phyloP scores from a whole-genome alignment of 352 stramenopile species.

The Phytophthora pseudosyringae region DNA sequence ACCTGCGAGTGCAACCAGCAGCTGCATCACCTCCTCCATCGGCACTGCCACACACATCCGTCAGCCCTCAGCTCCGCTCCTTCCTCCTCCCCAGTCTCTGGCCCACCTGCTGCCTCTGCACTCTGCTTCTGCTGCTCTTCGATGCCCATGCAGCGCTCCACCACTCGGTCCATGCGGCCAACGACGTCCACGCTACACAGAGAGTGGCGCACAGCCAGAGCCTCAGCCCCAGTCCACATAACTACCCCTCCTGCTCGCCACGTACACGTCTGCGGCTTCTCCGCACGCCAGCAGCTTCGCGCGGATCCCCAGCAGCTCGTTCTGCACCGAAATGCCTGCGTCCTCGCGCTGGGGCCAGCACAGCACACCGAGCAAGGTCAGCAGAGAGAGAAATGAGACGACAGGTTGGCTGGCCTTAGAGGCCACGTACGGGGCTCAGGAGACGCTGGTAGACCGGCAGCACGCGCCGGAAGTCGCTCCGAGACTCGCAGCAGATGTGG shows the following conservation, averaged over 20 bases:
- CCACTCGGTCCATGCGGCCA: slow-evolving; percentile 41
- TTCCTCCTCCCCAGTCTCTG: not conserved
- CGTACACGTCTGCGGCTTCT: slow-evolving; percentile 34
- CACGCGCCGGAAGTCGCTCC: slow-evolving; percentile 41
- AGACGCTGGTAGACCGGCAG: slow-evolving; percentile 56
- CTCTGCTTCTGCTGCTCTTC: slow-evolving; percentile 17
- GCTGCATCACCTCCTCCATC: slow-evolving; percentile 46
- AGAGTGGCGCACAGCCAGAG: not conserved
- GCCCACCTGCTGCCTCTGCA: slow-evolving; percentile 11
- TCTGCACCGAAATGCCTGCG: slow-evolving; percentile 14
- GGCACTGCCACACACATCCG: slow-evolving; percentile 9
- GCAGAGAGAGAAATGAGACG: not conserved
- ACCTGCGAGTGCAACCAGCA: slow-evolving; percentile 66
- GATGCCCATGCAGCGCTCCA: slow-evolving; percentile 42
- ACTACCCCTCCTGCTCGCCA: not conserved
- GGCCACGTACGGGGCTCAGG: slow-evolving; percentile 48
- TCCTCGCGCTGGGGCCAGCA: slow-evolving; percentile 14
- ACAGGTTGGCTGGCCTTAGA: not conserved
- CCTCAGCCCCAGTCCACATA: not conserved
- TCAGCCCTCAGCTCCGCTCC: not conserved
- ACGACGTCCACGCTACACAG: slow-evolving; percentile 40
- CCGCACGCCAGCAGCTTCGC: slow-evolving; percentile 21
- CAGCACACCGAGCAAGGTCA: not conserved
- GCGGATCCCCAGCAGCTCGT: slow-evolving; percentile 37
- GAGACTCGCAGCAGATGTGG: slow-evolving; percentile 26